Evolutionary conservation across 345 rosid genomes (phyloP).

Genomic region (Acer negundo): DNA sequence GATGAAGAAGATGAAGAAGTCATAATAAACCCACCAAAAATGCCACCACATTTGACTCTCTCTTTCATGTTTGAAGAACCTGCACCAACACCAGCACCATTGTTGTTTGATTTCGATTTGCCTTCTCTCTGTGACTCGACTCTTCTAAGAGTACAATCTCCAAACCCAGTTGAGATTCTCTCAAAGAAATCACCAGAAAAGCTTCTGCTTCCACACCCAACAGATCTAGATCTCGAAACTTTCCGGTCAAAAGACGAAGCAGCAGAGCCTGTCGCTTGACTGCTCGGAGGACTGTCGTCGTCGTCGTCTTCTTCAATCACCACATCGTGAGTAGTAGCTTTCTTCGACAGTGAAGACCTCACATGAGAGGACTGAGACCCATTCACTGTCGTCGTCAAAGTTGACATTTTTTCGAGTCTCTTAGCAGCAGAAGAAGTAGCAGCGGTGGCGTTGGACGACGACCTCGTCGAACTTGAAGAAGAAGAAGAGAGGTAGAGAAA

Average conservation of each 20-base stretch:
- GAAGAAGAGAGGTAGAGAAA: slow-evolving; percentile 68
- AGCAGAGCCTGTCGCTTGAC: slow-evolving; percentile 47
- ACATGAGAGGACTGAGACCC: slow-evolving; percentile 20
- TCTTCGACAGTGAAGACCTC: slow-evolving; percentile 50
- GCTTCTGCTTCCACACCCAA: slow-evolving; percentile 97
- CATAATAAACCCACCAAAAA: slow-evolving; percentile 90
- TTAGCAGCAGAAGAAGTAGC: slow-evolving; percentile 16
- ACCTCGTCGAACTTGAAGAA: slow-evolving; percentile 42
- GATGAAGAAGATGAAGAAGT: slow-evolving; percentile 76
- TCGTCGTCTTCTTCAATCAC: slow-evolving; percentile 64
- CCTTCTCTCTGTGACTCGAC: slow-evolving; percentile 98
- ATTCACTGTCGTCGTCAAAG: slow-evolving; percentile 16
- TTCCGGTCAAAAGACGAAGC: slow-evolving; percentile 75
- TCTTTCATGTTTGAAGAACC: slow-evolving; percentile 55
- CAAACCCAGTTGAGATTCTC: slow-evolving; percentile 94
- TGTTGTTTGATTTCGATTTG: slow-evolving; percentile 31
- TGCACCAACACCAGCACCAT: slow-evolving; percentile 5
- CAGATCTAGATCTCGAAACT: slow-evolving; percentile 99
- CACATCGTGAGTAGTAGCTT: slow-evolving; percentile 27
- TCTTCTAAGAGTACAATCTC: slow-evolving; percentile 91
- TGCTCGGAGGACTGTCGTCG: slow-evolving; percentile 60
- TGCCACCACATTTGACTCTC: slow-evolving; percentile 87
- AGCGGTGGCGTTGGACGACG: background rate
- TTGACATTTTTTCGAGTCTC: slow-evolving; percentile 36
- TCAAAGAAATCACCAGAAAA: slow-evolving; percentile 97